Evolutionary conservation across 2,329 filamentous ascomycete genomes (phyloP), one percentile per base, ranked within the genome.

Genomic region (Colletotrichum plurivorum): DNA sequence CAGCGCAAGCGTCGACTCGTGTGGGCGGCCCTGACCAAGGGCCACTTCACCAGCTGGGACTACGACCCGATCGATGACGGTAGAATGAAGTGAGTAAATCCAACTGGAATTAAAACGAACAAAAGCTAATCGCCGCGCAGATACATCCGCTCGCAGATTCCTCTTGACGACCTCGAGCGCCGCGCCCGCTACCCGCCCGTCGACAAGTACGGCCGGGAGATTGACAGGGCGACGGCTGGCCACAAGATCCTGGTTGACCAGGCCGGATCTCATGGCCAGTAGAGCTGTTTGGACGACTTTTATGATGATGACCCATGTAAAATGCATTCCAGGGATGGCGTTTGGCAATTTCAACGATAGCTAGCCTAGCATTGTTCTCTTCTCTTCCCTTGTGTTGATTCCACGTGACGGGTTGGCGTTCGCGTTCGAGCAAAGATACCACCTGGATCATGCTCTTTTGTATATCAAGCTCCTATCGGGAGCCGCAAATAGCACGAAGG

Each of bases 121-220:
- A 77, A 8, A 79, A 66, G 65, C 75, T 80, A 76, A 79, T 70
- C 45, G 55, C 51, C 27, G 27, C 73, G 70, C 73, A 93, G 93
- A 80, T 97, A 95, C 80, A 97, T 98, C 75, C 93, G 95, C 65
- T 94, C 91, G 41, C 92, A 93, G 77, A 92, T 94, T 74, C 90
- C 93, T 18, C 88, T 96, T 1, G 93, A 96, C 76, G 92, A 94
- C 65, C 85, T 96, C 7, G 93, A 96, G 83, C 88, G 92, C 64
- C 88, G 88, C 70, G 93, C 93, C 48, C 87, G 93, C 51, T 96
- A 85, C 81, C 93, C 93, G 0, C 81, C 86, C 7, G 89, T 92
- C 6, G 88, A 91, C 76, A 82, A 81, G 49, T 81, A 85, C 63
- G 88, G 88, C 27, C 81, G 81, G 16, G 85, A 85, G 73, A 84